phyloP scores from a whole-genome alignment of 176 grass and related monocot species.

The Eragrostis nindensis region DNA sequence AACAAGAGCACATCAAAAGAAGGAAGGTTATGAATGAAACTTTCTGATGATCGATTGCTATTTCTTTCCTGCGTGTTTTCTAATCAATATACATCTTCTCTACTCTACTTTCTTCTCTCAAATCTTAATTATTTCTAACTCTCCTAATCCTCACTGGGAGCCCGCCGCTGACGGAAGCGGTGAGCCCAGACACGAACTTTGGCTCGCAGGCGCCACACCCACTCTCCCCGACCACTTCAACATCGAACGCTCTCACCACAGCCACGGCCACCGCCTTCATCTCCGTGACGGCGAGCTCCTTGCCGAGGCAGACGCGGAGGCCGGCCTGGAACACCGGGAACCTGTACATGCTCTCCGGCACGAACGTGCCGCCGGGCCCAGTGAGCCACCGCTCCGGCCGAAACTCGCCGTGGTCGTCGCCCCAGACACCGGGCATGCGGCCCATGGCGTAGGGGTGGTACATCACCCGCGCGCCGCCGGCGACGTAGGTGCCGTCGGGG shows the following conservation, averaged over 20 bases:
- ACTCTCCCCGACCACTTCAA: slow-evolving; percentile 47
- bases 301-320: slow-evolving; percentile 75
- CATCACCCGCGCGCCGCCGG: slow-evolving; percentile 45
- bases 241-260: slow-evolving; percentile 55
- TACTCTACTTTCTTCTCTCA: background rate
- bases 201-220: slow-evolving; percentile 8
- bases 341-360: slow-evolving; percentile 63
- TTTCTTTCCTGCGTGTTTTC: too few species aligned
- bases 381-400: slow-evolving; percentile 71
- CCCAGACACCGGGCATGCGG: slow-evolving; percentile 75
- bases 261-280: slow-evolving; percentile 72
- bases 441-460: slow-evolving; percentile 90
- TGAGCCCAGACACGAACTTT: slow-evolving; percentile 65
- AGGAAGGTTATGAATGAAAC: too few species aligned
- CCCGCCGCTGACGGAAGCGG: slow-evolving; percentile 67
- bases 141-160: slow-evolving; percentile 58
- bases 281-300: slow-evolving; percentile 79
- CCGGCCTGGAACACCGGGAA: slow-evolving; percentile 87
- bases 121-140: background rate
- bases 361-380: slow-evolving; percentile 45
- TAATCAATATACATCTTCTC: too few species aligned
- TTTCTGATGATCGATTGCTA: too few species aligned
- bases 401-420: slow-evolving; percentile 62
- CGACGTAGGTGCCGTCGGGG: slow-evolving; percentile 71
- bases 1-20: too few species aligned